These are phyloP conservation scores for Lepraria neglecta DNA, from an alignment of 495 filamentous ascomycete genomes.

Conservation along the genomic window DNA sequence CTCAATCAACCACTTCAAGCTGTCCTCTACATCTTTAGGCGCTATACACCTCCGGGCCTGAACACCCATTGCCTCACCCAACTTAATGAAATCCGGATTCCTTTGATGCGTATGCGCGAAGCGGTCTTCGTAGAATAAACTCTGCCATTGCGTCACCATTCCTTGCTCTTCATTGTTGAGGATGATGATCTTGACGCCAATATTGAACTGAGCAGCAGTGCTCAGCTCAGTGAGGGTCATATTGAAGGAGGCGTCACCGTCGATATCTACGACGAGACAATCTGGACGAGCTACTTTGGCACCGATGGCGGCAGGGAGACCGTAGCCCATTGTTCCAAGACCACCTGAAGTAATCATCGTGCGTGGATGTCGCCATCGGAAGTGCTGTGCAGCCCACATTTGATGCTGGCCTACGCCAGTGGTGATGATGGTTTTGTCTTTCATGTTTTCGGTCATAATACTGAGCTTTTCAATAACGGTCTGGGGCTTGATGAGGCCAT, in stretches of 20 bases:
- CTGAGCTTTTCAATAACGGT: conserved; percentile 75
- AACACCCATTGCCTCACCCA: conserved; percentile 77
- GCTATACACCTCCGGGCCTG: conserved; percentile 58
- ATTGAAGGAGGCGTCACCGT: conserved; percentile 92
- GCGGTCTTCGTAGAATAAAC: conserved; percentile 85
- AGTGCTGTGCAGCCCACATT: conserved; percentile 94
- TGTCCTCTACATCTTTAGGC: conserved; percentile 65
- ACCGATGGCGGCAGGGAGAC: conserved; percentile 86
- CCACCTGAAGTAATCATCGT: conserved; percentile 81
- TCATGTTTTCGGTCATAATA: conserved; percentile 62
- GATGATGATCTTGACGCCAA: conserved; percentile 84
- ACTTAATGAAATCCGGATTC: conserved; percentile 58
- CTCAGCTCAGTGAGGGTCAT: conserved; percentile 92
- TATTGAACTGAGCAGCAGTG: conserved; percentile 87
- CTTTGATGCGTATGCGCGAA: conserved; percentile 86
- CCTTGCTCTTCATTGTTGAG: conserved; percentile 94
- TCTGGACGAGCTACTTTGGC: conserved; percentile 91
- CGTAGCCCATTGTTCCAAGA: conserved; percentile 91
- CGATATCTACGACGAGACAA: conserved; percentile 83
- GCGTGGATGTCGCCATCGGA: conserved; percentile 78
- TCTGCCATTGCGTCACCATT: conserved; percentile 97
- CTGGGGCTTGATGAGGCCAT: conserved; percentile 82
- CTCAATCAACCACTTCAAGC: conserved; percentile 83
- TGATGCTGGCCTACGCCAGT: conserved; percentile 64
- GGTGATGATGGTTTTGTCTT: conserved; percentile 70